phyloP scores from a whole-genome alignment of 345 rosid species.

The Eutrema yunnanense region DNA sequence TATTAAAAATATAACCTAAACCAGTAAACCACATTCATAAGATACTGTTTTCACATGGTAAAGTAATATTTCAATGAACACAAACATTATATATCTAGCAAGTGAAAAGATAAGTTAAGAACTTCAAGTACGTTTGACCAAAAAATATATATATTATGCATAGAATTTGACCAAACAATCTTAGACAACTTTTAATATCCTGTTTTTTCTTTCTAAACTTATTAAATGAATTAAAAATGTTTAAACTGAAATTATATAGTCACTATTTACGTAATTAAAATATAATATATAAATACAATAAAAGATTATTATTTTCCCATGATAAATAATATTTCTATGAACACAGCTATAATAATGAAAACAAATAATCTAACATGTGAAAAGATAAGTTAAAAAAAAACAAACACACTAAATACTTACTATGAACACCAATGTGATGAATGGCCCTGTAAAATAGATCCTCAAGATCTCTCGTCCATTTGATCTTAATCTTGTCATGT shows the following conservation, averaged over 20 bases:
- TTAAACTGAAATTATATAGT: background rate
- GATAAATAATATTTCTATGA: background rate
- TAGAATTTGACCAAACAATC: background rate
- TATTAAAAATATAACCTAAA: too few relatives aligned
- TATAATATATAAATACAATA: background rate
- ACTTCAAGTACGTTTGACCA: background rate
- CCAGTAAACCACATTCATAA: too few relatives aligned
- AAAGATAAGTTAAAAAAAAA: background rate
- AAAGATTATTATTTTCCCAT: background rate
- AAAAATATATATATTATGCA: background rate
- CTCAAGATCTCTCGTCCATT: constrained; percentile 50
- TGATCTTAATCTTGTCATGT: constrained; percentile 35
- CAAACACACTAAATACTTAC: constrained; percentile 35
- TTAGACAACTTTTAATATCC: background rate
- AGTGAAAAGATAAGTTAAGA: background rate
- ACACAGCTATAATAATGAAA: background rate
- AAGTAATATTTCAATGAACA: background rate
- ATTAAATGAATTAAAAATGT: background rate
- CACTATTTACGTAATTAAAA: background rate
- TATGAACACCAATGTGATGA: constrained; percentile 35
- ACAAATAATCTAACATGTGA: background rate
- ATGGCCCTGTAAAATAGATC: constrained; percentile 41
- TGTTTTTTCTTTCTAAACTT: background rate
- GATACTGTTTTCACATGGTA: background rate
- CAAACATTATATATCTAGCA: background rate